Base-by-base conservation (phyloP, 2,329 filamentous ascomycete species). In the Helicocarpus griseus region DNA sequence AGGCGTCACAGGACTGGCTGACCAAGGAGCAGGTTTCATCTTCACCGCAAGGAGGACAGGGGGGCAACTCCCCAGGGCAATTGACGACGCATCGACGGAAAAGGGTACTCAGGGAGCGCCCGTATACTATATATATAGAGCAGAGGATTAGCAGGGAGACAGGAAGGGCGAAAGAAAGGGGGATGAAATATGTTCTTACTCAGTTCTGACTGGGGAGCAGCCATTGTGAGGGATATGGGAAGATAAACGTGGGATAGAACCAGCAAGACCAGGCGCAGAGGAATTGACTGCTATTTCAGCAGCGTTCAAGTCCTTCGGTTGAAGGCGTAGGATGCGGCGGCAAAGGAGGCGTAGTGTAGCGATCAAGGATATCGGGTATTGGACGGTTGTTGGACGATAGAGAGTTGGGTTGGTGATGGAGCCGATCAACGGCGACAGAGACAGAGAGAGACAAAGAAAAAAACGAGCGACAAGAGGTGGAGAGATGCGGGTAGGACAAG, bases 1-100 rank as follows among this genome's bases (percentile, higher is more conserved):
- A 88, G 38, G 65, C 58, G 52, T 78, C 67, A 70, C 85, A 87
- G 28, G 76, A 79, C 53, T 75, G 73, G 29, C 76, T 75, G 45
- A 76, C 75, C 59, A 84, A 74, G 13, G 79, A 76, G 68, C 83
- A 87, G 53, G 77, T 74, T 59, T 81, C 67, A 60, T 73, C 75
- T 3, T 63, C 56, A 1, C 68, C 63, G 63, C 83, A 87, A n/a
- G 65, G 54, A n/a, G 81, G 80, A 64, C 83, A 86, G 21, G 74
- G 69, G 3, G 81, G 81, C 6, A 72, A 68, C 35, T 63, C 61
- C 7, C 68, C 57, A 8, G 74, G 72, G 64, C 83, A 86, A 58
- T 73, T 62, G 47, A 82, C 71, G 64, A 83, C 86, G 45, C 63
- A 59, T 60, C 80, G 75, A 60, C 76, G 74, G 65, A 82, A 79